phyloP scores from a whole-genome alignment of 2,329 filamentous ascomycete species.

The Cladosporium sp. region DNA sequence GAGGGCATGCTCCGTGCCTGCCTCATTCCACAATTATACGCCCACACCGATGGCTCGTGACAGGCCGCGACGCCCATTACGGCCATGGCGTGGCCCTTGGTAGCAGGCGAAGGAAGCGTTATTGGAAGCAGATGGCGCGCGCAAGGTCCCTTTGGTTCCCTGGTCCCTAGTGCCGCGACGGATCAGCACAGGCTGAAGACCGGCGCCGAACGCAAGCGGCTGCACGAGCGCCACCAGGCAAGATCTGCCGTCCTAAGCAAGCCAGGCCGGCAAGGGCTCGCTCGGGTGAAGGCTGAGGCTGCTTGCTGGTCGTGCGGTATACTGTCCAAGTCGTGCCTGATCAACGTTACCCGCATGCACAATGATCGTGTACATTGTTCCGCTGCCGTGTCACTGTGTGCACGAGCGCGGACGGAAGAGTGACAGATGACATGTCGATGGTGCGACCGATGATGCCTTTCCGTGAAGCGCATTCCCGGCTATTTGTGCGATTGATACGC shows the following conservation, averaged over 20 bases:
- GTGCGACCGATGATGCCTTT: background rate
- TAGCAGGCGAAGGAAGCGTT: constrained; percentile 2
- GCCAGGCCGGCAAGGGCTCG: background rate
- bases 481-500: background rate
- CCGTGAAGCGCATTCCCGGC: background rate
- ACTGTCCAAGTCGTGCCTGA: background rate
- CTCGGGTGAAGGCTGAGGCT: background rate
- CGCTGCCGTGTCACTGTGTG: background rate
- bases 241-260: background rate
- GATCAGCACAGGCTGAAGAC: constrained; percentile 10
- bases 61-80: background rate
- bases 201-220: background rate
- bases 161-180: background rate
- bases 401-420: background rate
- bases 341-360: background rate
- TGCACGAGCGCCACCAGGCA: constrained; percentile 1
- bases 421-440: background rate
- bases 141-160: background rate
- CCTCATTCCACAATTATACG: constrained; percentile 1
- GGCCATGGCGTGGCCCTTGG: background rate
- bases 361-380: background rate
- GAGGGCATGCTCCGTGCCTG: constrained; percentile 9
- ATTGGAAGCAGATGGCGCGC: background rate
- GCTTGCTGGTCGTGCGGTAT: background rate
- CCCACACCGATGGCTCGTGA: constrained; percentile 4